A percentile compares a stretch with the other conserved stretches of the same genome.
Evolutionary conservation across 202 grass and related monocot genomes (phyloP).

Genomic region (Dendrocalamus latiflorus): DNA sequence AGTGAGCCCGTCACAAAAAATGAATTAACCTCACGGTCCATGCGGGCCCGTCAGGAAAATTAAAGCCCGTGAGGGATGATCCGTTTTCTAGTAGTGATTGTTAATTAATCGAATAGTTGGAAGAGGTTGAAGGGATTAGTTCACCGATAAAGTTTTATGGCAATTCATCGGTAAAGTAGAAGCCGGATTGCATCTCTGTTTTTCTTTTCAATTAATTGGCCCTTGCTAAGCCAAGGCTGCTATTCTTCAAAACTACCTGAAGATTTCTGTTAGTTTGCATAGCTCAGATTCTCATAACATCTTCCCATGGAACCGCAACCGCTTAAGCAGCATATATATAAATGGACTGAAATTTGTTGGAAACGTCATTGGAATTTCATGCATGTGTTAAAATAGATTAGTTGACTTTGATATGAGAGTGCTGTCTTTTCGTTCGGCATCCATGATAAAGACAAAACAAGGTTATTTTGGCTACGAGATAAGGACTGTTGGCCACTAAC

Average conservation of each 20-base stretch:
- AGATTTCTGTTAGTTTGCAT: neutral
- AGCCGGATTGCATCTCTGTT: neutral
- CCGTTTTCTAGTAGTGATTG: too few species aligned
- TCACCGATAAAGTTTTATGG: too few species aligned
- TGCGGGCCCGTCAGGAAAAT: too few species aligned
- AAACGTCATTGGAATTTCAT: neutral
- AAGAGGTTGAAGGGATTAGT: too few species aligned
- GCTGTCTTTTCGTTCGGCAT: slow-evolving; percentile 14
- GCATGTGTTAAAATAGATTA: slow-evolving; percentile 23
- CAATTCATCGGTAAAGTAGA: neutral
- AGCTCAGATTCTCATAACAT: neutral
- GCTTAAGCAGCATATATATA: neutral
- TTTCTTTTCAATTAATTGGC: neutral
- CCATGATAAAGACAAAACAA: slow-evolving; percentile 33
- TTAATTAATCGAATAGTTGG: too few species aligned
- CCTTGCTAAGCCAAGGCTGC: neutral
- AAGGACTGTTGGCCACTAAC: slow-evolving; percentile 26
- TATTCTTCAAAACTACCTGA: neutral
- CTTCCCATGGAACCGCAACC: neutral
- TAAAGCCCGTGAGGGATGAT: too few species aligned
- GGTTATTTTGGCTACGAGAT: slow-evolving; percentile 20
- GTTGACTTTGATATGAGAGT: slow-evolving; percentile 38
- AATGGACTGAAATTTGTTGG: neutral
- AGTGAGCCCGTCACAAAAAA: too few species aligned
- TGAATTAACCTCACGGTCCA: too few species aligned